Evolutionary conservation across 768 basidiomycete genomes (phyloP).

Genomic region (Gyrodon lividus): DNA sequence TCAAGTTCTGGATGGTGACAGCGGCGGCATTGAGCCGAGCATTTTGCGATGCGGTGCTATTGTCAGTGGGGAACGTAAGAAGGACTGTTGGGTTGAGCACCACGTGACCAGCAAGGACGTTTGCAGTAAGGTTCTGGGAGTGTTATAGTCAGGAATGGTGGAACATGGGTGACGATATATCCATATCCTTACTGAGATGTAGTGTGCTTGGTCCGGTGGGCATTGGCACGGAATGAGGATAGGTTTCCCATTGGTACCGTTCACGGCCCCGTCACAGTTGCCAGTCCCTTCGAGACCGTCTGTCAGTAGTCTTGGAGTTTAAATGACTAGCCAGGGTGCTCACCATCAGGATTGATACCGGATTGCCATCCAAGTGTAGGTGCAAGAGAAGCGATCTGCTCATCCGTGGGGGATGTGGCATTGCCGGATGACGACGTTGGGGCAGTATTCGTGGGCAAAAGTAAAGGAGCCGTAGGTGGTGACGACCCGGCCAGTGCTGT

Average conservation of each 20-base stretch:
- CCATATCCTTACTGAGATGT: slow-evolving; percentile 21
- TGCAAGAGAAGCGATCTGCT: slow-evolving; percentile 42
- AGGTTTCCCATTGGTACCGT: slow-evolving; percentile 30
- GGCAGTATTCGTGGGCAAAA: not conserved
- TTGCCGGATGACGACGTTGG: slow-evolving; percentile 1
- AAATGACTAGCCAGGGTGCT: slow-evolving; percentile 14
- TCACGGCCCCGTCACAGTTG: slow-evolving; percentile 37
- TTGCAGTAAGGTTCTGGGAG: slow-evolving; percentile 34
- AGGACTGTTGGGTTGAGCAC: slow-evolving; percentile 41
- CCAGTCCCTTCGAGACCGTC: slow-evolving; percentile 28
- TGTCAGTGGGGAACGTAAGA: slow-evolving; percentile 45
- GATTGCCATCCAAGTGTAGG: slow-evolving; percentile 56
- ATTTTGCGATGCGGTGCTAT: slow-evolving; percentile 36
- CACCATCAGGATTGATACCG: slow-evolving; percentile 60
- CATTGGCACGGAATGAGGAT: slow-evolving; percentile 36
- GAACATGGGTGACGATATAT: not conserved
- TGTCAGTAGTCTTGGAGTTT: not conserved
- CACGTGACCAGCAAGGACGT: slow-evolving; percentile 41
- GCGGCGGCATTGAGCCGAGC: slow-evolving; percentile 57
- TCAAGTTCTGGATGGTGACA: slow-evolving; percentile 70
- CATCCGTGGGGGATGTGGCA: slow-evolving; percentile 18
- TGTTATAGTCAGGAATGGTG: not conserved
- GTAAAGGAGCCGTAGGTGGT: not conserved
- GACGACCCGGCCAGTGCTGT: not conserved
- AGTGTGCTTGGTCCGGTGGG: slow-evolving; percentile 29